These are phyloP conservation scores for Piromyces sp. DNA, from an alignment of 192 early-diverging fungal genomes.

Conservation along the genomic window DNA sequence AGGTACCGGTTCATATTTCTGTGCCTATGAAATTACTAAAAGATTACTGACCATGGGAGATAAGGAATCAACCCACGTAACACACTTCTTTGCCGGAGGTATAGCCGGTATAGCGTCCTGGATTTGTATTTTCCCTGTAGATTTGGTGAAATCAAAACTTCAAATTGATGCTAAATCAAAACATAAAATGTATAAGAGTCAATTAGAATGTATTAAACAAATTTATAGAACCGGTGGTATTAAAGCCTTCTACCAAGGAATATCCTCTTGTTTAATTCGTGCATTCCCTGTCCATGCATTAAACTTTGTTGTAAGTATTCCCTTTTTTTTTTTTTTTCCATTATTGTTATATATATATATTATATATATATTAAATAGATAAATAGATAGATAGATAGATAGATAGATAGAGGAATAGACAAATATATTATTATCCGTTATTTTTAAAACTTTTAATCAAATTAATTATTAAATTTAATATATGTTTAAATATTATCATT, in stretches of 20 bases:
- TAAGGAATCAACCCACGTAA: conserved; percentile 29
- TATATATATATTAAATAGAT: no score
- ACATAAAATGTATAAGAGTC: conserved; percentile 16
- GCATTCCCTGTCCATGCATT: conserved; percentile 65
- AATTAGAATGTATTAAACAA: conserved; percentile 21
- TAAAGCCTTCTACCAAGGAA: conserved; percentile 48
- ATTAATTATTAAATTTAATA: no score
- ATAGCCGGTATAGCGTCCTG: conserved; percentile 58
- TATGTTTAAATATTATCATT: no score
- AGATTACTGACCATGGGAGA: not conserved
- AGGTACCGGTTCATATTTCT: not conserved
- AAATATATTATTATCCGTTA: no score
- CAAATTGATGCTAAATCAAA: conserved; percentile 52
- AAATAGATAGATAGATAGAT: no score
- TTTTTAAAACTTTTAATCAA: no score
- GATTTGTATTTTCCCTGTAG: conserved; percentile 60
- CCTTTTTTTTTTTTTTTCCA: no score
- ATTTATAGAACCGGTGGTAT: conserved; percentile 35
- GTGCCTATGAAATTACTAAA: not conserved
- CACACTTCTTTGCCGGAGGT: conserved; percentile 59
- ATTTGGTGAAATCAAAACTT: conserved; percentile 55
- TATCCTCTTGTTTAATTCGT: conserved; percentile 53
- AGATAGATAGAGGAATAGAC: no score
- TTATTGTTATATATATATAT: no score
- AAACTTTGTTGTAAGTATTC: conserved; percentile 52